Conservation (phyloP, 768 basidiomycete species). For the Hericium erinaceus region DNA sequence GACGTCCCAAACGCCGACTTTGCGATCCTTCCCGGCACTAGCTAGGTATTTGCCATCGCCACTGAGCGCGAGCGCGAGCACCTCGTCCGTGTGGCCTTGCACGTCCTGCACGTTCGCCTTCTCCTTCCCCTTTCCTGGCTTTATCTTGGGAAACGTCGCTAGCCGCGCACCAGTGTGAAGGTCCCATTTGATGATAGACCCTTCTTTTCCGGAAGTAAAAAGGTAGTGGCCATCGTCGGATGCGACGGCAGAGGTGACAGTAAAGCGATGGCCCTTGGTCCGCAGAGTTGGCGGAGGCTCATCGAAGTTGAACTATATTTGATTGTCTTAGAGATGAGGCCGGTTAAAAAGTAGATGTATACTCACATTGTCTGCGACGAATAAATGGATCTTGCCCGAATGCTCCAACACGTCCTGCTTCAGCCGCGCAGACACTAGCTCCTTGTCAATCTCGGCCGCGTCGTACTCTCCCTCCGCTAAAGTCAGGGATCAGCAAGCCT, state of each 20-base stretch:
- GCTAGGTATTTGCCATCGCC: constrained; percentile 79
- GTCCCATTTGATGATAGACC: constrained; percentile 81
- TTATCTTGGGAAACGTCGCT: constrained; percentile 50
- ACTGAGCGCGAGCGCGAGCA: constrained; percentile 76
- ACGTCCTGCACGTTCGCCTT: constrained; percentile 34
- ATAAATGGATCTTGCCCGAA: constrained; percentile 78
- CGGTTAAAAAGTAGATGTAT: not conserved
- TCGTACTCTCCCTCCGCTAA: constrained; percentile 85
- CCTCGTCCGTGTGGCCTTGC: constrained; percentile 80
- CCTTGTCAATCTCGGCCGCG: constrained; percentile 91
- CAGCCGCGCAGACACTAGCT: constrained; percentile 81
- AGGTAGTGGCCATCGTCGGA: constrained; percentile 65
- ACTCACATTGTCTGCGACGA: constrained; percentile 65
- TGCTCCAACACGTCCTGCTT: constrained; percentile 90
- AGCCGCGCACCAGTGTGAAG: constrained; percentile 53
- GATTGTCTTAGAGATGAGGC: not conserved
- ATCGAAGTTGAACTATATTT: constrained; percentile 46
- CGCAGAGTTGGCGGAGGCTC: constrained; percentile 41
- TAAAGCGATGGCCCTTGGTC: constrained; percentile 65
- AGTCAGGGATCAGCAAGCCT: not conserved
- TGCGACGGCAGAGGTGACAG: constrained; percentile 75
- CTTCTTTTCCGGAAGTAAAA: constrained; percentile 90
- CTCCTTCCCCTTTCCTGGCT: constrained; percentile 32
- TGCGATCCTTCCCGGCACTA: constrained; percentile 79
- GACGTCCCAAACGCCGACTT: constrained; percentile 80